Base-by-base conservation (phyloP, 129 eudicot species). In the Centrapalus pauciflorus region DNA sequence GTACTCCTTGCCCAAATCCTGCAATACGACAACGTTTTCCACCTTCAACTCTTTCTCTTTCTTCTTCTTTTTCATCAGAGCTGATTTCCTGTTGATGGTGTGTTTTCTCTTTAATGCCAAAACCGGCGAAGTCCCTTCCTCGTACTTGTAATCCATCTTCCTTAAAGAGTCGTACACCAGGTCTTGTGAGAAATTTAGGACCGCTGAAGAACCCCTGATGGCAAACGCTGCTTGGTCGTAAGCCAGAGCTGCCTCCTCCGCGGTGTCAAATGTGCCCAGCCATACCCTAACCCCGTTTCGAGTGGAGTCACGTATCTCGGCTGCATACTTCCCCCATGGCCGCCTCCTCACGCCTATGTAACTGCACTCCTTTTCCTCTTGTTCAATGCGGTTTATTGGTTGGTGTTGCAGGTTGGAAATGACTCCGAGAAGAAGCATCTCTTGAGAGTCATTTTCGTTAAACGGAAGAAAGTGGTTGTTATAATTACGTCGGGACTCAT, bases 281-380 rank as follows among this genome's bases (percentile, higher is more conserved):
- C 83, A 79, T 3, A 79, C 83, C 37, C 83, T 60, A 25, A 73
- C 79, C 0, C 83, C 79, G 33, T 72, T 78, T 11, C 78, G 73
- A 0, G 79, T 78, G 4, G 82, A 72, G 58, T 78, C 79, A 32
- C 82, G 77, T 72, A 78, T 78, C 75, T 78, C 82, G 1, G 78
- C 79, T 0, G 82, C 82, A 14, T 46, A 78, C 69, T 72, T 78
- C 13, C 82, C 82, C 82, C 79, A 78, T 12, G 82, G 82, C 7
- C 82, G 79, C 71, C 63, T 14, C 24, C 79, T 56, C 32, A 79
- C 83, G 50, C 83, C 83, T 73, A 75, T 40, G 17, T 66, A 79
- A 4, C 61, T 50, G 2, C 30, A 55, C 34, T 73, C 59, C 30
- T 24, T 68, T 28, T 66, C 20, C 29, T 23, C 49, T 21, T 50